These are phyloP conservation scores for Streptanthus diversifolius DNA, from an alignment of 345 rosid genomes.

Conservation along the genomic window DNA sequence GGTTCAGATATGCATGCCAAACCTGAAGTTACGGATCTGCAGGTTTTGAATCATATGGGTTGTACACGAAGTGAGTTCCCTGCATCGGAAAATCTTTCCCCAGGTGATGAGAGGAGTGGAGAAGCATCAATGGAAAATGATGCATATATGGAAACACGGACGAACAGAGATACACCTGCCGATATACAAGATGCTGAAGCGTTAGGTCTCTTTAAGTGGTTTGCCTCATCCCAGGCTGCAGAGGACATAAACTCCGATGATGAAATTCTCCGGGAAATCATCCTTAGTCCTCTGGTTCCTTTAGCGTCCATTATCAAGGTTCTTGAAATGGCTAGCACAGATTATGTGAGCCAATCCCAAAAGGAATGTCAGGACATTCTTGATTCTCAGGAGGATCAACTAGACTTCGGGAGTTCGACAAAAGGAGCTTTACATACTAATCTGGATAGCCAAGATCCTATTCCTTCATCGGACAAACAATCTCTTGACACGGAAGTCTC, in stretches of 20 bases:
- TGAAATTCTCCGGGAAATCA: slow-evolving; percentile 73
- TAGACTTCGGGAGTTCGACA: slow-evolving; percentile 41
- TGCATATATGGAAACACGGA: slow-evolving; percentile 25
- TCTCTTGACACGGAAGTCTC: slow-evolving; percentile 51
- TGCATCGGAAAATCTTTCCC: slow-evolving; percentile 33
- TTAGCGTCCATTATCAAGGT: slow-evolving; percentile 57
- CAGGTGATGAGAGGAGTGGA: slow-evolving; percentile 26
- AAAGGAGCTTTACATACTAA: slow-evolving; percentile 34
- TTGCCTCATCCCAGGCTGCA: slow-evolving; percentile 83
- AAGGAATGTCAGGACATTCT: slow-evolving; percentile 96
- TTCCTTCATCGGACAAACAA: slow-evolving; percentile 40
- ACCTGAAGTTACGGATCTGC: slow-evolving; percentile 30
- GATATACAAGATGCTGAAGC: slow-evolving; percentile 58
- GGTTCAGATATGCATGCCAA: slow-evolving; percentile 36
- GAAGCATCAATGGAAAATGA: slow-evolving; percentile 25
- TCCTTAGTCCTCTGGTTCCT: slow-evolving; percentile 79
- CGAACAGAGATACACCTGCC: slow-evolving; percentile 20
- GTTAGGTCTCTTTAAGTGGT: slow-evolving; percentile 77
- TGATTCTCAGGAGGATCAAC: slow-evolving; percentile 68
- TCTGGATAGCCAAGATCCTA: slow-evolving; percentile 25
- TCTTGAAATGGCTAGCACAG: slow-evolving; percentile 74
- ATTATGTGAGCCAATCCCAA: slow-evolving; percentile 78
- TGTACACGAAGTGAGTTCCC: slow-evolving; percentile 29
- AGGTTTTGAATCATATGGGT: slow-evolving; percentile 27
- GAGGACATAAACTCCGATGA: slow-evolving; percentile 95